These are phyloP conservation scores for Moesziomyces antarcticus DNA, from an alignment of 1,284 basidiomycete genomes.

Conservation along the genomic window DNA sequence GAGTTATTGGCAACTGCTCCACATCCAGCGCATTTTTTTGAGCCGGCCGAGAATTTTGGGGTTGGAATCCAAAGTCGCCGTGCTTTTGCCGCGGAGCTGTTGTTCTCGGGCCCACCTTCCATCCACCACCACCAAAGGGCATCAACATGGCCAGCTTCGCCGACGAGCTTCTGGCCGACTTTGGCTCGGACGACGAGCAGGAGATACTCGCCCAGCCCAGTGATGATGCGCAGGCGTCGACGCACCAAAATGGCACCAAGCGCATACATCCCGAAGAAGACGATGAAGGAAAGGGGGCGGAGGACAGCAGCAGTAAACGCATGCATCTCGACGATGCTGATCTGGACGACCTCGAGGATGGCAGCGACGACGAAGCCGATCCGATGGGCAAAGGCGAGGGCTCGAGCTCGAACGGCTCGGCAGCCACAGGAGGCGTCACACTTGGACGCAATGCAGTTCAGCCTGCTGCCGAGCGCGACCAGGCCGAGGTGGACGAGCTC, in stretches of 20 bases:
- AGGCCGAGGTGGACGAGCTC: conserved; percentile 90
- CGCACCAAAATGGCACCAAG: conserved; percentile 56
- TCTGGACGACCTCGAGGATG: conserved; percentile 55
- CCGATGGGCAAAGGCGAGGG: conserved; percentile 17
- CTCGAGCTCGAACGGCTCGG: conserved; percentile 16
- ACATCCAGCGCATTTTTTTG: conserved; percentile 1
- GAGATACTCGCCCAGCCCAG: conserved; percentile 62
- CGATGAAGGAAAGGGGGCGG: conserved; percentile 67
- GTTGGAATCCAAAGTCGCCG: background rate
- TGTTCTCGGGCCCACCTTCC: conserved; percentile 1
- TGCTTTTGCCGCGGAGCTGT: conserved; percentile 7
- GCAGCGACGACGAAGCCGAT: conserved; percentile 35
- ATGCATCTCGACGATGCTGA: conserved; percentile 51
- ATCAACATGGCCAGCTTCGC: conserved; percentile 72
- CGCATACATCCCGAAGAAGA: conserved; percentile 68
- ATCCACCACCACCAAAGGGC: background rate
- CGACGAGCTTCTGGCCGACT: conserved; percentile 87
- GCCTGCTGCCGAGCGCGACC: conserved; percentile 92
- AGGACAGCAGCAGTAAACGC: conserved; percentile 27
- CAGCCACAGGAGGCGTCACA: conserved; percentile 6
- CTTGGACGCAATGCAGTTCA: conserved; percentile 86
- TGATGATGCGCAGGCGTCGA: conserved; percentile 62
- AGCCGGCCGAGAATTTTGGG: conserved; percentile 12
- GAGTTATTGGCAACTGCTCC: conserved; percentile 11
- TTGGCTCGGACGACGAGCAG: conserved; percentile 72